A percentile compares a stretch with the other conserved stretches of the same genome.
Evolutionary conservation across 768 basidiomycete genomes (phyloP).

Genomic region (Phaeotremella skinneri): DNA sequence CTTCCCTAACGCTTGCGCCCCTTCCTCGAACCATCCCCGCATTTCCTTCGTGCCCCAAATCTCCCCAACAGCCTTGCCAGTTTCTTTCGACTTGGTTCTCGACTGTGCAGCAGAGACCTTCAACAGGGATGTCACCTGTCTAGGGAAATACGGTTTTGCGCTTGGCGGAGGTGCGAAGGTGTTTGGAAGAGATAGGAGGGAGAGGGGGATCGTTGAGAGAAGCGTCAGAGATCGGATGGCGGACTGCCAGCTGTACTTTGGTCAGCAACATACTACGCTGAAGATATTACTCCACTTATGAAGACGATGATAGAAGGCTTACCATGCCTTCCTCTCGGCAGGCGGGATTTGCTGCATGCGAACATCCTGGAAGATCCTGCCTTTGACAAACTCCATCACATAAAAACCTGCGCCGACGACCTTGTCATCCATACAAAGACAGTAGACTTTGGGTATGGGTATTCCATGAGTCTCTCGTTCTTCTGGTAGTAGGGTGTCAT

Average conservation of each 20-base stretch:
- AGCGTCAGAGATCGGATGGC: slow-evolving; percentile 43
- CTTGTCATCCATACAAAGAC: slow-evolving; percentile 71
- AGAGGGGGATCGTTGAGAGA: slow-evolving; percentile 58
- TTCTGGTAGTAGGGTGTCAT: slow-evolving; percentile 55
- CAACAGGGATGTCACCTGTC: slow-evolving; percentile 86
- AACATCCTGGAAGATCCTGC: slow-evolving; percentile 86
- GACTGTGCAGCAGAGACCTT: slow-evolving; percentile 79
- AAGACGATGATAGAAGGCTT: slow-evolving; percentile 33
- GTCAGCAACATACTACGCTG: background rate
- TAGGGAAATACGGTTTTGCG: slow-evolving; percentile 71
- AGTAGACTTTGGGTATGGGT: slow-evolving; percentile 80
- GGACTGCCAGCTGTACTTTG: slow-evolving; percentile 40
- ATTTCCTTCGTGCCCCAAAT: slow-evolving; percentile 75
- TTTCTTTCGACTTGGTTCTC: slow-evolving; percentile 64
- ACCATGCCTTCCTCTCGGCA: slow-evolving; percentile 71
- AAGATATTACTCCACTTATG: background rate
- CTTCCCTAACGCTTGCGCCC: slow-evolving; percentile 60
- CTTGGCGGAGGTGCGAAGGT: slow-evolving; percentile 43
- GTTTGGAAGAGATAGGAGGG: slow-evolving; percentile 61
- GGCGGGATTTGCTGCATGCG: slow-evolving; percentile 66
- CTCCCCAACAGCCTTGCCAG: slow-evolving; percentile 58
- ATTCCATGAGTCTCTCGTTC: slow-evolving; percentile 54
- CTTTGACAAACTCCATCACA: slow-evolving; percentile 92
- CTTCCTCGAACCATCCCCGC: slow-evolving; percentile 67
- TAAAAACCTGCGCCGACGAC: slow-evolving; percentile 91